These are phyloP conservation scores for Boletus sp. DNA, from an alignment of 1,284 basidiomycete genomes.

Conservation along the genomic window DNA sequence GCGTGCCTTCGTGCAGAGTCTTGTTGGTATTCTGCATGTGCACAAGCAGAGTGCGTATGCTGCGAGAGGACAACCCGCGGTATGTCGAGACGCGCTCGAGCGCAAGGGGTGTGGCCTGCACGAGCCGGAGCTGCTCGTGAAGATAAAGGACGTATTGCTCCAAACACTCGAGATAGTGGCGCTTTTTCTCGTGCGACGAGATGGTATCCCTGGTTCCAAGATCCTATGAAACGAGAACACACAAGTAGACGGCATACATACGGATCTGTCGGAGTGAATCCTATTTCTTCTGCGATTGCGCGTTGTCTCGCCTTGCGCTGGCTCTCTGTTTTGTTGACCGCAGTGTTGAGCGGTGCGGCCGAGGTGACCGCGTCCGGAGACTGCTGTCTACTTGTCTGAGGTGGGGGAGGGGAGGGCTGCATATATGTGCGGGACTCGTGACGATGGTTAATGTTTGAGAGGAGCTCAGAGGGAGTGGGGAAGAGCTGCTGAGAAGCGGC, in stretches of 20 bases:
- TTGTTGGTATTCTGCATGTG: constrained; percentile 58
- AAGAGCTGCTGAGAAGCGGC: constrained; percentile 42
- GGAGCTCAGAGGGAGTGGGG: constrained; percentile 63
- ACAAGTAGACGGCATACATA: constrained; percentile 32
- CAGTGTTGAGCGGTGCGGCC: not conserved
- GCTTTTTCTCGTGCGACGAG: constrained; percentile 72
- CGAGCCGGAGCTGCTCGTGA: constrained; percentile 53
- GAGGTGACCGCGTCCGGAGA: constrained; percentile 13
- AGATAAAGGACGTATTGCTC: constrained; percentile 66
- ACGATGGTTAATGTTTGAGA: constrained; percentile 38
- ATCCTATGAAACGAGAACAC: not conserved
- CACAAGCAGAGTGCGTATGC: constrained; percentile 54
- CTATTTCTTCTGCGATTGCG: constrained; percentile 49
- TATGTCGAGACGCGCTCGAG: constrained; percentile 54
- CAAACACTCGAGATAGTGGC: constrained; percentile 65
- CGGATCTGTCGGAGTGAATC: constrained; percentile 57
- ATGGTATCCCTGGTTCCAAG: constrained; percentile 51
- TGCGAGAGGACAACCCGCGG: constrained; percentile 56
- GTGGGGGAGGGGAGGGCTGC: constrained; percentile 16
- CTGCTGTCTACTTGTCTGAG: constrained; percentile 9
- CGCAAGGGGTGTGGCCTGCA: constrained; percentile 45
- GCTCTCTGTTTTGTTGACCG: constrained; percentile 36
- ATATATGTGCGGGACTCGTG: not conserved
- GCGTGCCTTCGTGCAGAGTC: constrained; percentile 44
- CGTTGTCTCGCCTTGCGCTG: constrained; percentile 53